Conservation (phyloP, 2,329 filamentous ascomycete species). For the Aspergillus persii region DNA sequence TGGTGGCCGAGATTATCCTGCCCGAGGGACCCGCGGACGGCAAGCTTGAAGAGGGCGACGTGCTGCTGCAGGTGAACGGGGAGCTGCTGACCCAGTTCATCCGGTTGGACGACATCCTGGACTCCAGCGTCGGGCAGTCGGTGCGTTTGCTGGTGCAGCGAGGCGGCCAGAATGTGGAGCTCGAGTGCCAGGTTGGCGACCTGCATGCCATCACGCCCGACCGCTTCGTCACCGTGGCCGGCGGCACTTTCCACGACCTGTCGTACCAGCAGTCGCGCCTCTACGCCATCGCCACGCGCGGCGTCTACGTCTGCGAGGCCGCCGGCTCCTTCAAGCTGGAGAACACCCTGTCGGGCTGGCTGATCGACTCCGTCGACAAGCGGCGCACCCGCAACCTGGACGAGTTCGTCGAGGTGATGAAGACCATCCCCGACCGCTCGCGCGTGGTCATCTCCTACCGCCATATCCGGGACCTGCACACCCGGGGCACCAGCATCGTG, state of each 20-base stretch:
- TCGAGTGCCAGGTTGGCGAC: conserved; percentile 82
- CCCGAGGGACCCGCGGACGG: conserved; percentile 83
- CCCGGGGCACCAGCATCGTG: conserved; percentile 86
- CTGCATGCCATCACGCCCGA: conserved; percentile 94
- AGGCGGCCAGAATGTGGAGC: conserved; percentile 81
- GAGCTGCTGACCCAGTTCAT: conserved; percentile 93
- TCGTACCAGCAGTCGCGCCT: conserved; percentile 97
- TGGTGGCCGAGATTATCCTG: conserved; percentile 92
- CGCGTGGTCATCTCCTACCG: conserved; percentile 94
- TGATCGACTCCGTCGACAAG: conserved; percentile 89
- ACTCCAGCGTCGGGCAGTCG: conserved; percentile 77
- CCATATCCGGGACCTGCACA: conserved; percentile 91
- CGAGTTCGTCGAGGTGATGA: conserved; percentile 88
- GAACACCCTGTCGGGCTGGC: conserved; percentile 85
- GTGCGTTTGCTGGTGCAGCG: conserved; percentile 81
- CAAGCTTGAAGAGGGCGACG: conserved; percentile 91
- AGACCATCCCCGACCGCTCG: conserved; percentile 73
- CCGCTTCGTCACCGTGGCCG: conserved; percentile 90
- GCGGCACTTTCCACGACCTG: conserved; percentile 90
- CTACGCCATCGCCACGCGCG: conserved; percentile 87
- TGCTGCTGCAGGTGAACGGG: conserved; percentile 88
- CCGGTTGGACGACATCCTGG: conserved; percentile 83
- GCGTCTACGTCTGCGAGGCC: conserved; percentile 92
- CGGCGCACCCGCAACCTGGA: conserved; percentile 85
- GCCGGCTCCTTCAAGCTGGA: conserved; percentile 95